Percentiles rank a stretch among this genome's conserved stretches.
These are phyloP conservation scores for Ganoderma boninense DNA, from an alignment of 1,284 basidiomycete genomes.

Conservation along the genomic window DNA sequence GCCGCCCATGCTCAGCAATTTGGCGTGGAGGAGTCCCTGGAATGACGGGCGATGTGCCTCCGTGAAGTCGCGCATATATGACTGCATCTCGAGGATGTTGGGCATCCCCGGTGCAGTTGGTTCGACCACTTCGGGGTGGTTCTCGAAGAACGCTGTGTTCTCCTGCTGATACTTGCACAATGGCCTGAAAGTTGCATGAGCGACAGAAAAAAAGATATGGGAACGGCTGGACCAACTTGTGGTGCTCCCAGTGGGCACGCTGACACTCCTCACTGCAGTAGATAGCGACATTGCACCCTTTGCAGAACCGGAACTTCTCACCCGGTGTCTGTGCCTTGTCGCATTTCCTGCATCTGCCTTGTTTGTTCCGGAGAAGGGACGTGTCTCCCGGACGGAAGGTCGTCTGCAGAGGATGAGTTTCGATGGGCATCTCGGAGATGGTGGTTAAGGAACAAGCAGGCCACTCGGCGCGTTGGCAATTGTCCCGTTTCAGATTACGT, in stretches of 20 bases:
- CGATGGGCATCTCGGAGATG: constrained; percentile 3
- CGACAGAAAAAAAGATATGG: not conserved
- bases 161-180: constrained; percentile 16
- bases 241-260: constrained; percentile 13
- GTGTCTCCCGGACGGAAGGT: constrained; percentile 11
- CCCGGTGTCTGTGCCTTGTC: constrained; percentile 10
- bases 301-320: constrained; percentile 13
- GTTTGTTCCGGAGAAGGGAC: constrained; percentile 12
- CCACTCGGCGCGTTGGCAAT: too few relatives aligned
- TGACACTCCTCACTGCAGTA: constrained; percentile 19
- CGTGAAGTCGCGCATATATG: constrained; percentile 16
- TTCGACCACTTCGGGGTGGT: not conserved
- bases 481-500: not conserved
- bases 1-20: constrained; percentile 8
- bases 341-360: constrained; percentile 14
- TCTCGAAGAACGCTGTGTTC: not conserved
- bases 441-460: not conserved
- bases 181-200: not conserved
- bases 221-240: constrained; percentile 1
- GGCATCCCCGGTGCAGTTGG: constrained; percentile 2
- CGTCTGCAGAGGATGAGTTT: constrained; percentile 11
- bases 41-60: constrained; percentile 15
- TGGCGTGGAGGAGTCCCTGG: constrained; percentile 14
- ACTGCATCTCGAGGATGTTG: constrained; percentile 11
- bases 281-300: constrained; percentile 13